Base-by-base conservation (phyloP, 108 stramenopile genomes). In the Halocafeteria seosinensis region DNA sequence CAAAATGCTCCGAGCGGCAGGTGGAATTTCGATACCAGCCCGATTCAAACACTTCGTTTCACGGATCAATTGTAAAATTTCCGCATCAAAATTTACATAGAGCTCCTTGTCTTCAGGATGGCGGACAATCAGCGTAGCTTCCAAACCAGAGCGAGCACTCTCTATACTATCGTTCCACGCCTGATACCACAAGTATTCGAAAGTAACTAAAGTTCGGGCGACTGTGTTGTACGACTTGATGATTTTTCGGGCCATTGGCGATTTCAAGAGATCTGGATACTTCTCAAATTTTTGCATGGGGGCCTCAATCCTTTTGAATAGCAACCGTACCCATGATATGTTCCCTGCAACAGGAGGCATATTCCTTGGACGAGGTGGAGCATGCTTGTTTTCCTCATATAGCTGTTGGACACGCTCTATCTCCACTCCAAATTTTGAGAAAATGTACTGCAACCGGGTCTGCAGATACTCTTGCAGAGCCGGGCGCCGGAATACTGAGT, bases 111-210 rank as follows among this genome's bases (percentile, higher is more conserved):
- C 34, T 1, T 70, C 27, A 9, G 76, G 78, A 57, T 82, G 81
- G 30, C 77, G 72, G 37, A 82, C 74, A 35, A 82, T 76, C 11
- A 82, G 75, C 37, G 79, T 80, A 9, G 81, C 81, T 47, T 76
- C 73, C 6, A 82, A 69, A 2, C 81, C 81, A 13, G 77, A 79
- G 36, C 52, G 73, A 11, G 81, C 81, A 12, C 70, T 64, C 31
- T 73, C 81, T 28, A 82, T 73, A 28, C 71, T 47, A 34, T 71
- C 64, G 63, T 64, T 61, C 81, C 81, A 82, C 4, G 81, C 81
- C 58, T 81, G 76, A 73, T 81, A 82, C 81, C 81, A 82, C 34
- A 81, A 57, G 63, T 78, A 78, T 63, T 82, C 81, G 37, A 82
- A 82, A 27, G 81, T 78, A 21, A 82, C 77, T 25, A 82, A 70